phyloP scores from a whole-genome alignment of 148 eudicot genomes.

The Chenopodium formosanum region DNA sequence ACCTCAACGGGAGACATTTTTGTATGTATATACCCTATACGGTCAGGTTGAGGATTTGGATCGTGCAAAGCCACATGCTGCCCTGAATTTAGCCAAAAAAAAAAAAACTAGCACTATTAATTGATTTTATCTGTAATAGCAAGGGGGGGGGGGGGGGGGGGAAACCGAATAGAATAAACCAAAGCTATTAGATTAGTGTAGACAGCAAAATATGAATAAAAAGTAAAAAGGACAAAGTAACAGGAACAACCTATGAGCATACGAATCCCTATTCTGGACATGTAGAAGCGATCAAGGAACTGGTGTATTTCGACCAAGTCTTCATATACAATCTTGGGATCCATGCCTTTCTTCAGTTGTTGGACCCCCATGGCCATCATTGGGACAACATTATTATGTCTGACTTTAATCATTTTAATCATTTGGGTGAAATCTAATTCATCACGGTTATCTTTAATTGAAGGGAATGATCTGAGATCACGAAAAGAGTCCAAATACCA shows the following conservation, averaged over 20 bases:
- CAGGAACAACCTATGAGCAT: conserved; percentile 87
- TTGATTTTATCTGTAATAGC: conserved; percentile 6
- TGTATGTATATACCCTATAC: conserved; percentile 82
- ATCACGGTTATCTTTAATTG: conserved; percentile 63
- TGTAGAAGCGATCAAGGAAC: conserved; percentile 90
- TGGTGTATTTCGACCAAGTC: conserved; percentile 81
- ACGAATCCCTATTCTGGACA: conserved; percentile 95
- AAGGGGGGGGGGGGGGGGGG: background rate
- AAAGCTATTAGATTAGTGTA: background rate
- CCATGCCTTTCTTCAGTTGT: conserved; percentile 76
- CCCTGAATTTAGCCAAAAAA: conserved; percentile 46
- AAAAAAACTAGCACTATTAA: conserved; percentile 14
- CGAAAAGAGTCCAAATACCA: conserved; percentile 98
- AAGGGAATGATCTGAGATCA: conserved; percentile 75
- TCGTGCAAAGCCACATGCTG: conserved; percentile 96
- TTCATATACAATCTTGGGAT: conserved; percentile 52
- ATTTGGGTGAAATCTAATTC: conserved; percentile 82
- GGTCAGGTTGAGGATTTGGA: conserved; percentile 67
- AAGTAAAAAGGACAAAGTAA: conserved; percentile 4
- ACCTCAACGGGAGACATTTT: conserved; percentile 94
- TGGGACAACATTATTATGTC: conserved; percentile 98
- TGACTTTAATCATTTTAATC: conserved; percentile 85
- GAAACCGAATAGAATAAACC: background rate
- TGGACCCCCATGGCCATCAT: conserved; percentile 92
- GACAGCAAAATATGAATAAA: background rate